Conservation (phyloP, 495 filamentous ascomycete genomes). For the Corynascus novoguineensis region DNA sequence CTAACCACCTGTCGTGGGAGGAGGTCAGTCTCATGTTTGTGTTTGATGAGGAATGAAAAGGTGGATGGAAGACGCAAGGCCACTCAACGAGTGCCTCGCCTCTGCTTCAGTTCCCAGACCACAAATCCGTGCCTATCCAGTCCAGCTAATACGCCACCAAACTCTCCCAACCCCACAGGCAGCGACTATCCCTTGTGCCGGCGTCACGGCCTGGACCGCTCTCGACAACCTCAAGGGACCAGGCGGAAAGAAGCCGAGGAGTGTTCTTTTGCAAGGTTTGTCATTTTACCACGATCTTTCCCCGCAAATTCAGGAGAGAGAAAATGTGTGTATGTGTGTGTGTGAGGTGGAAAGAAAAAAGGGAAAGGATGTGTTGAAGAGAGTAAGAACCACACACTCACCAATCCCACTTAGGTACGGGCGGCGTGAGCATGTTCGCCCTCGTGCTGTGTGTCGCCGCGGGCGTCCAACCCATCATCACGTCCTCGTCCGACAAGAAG, state of each 20-base stretch:
- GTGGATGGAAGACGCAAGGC: too few species aligned
- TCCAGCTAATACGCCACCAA: conserved; percentile 15
- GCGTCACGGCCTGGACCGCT: conserved; percentile 20
- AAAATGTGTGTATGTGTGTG: too few species aligned
- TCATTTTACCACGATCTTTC: too few species aligned
- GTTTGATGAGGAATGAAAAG: too few species aligned
- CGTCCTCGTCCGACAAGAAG: conserved; percentile 28
- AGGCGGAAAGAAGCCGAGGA: neutral
- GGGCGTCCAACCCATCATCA: conserved; percentile 26
- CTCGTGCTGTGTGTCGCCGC: conserved; percentile 21
- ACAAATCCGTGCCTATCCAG: too few species aligned
- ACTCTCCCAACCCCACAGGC: too few species aligned
- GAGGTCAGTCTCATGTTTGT: conserved; percentile 23
- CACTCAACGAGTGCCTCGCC: too few species aligned
- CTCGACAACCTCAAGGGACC: conserved; percentile 10
- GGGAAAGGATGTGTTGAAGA: too few species aligned
- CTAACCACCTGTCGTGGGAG: conserved; percentile 26
- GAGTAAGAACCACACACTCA: too few species aligned
- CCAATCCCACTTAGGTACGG: conserved; percentile 13
- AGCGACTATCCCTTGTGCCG: conserved; percentile 17
- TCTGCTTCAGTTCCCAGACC: too few species aligned
- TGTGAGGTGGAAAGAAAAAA: too few species aligned
- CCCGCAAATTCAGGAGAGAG: too few species aligned
- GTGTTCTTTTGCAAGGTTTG: conserved; percentile 18
- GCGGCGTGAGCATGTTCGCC: conserved; percentile 16